A percentile compares a stretch with the other conserved stretches of the same genome.
Conservation (phyloP, 1,284 basidiomycete genomes). For the Apiotrichum akiyoshidainum region DNA sequence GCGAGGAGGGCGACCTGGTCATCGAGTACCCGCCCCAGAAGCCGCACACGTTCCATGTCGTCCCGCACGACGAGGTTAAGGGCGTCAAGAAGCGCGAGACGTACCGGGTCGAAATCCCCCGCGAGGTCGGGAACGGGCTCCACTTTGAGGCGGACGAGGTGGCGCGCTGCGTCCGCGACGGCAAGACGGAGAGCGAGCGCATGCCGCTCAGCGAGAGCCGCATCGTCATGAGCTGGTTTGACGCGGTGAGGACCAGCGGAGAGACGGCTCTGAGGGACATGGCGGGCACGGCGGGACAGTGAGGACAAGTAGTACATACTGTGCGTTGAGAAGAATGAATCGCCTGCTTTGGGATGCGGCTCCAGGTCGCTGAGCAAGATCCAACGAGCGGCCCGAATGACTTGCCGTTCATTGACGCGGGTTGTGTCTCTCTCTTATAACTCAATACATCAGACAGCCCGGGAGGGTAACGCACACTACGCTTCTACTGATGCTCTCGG, state of each 20-base stretch:
- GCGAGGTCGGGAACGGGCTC: slow-evolving; percentile 32
- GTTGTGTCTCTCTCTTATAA: too few species aligned
- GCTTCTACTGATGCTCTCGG: too few species aligned
- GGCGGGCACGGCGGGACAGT: slow-evolving; percentile 29
- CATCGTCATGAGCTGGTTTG: slow-evolving; percentile 73
- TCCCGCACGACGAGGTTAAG: slow-evolving; percentile 12
- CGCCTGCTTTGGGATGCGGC: too few species aligned
- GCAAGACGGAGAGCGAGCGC: slow-evolving; percentile 66
- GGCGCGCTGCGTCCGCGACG: slow-evolving; percentile 69
- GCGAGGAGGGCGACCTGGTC: slow-evolving; percentile 23
- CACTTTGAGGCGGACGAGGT: slow-evolving; percentile 60
- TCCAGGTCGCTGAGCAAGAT: too few species aligned
- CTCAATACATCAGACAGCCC: too few species aligned
- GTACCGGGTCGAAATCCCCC: slow-evolving; percentile 11
- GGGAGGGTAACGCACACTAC: too few species aligned
- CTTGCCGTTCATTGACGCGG: too few species aligned
- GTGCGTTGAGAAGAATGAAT: too few species aligned
- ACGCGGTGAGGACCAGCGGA: slow-evolving; percentile 59
- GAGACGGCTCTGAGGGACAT: slow-evolving; percentile 30
- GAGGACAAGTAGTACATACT: background rate
- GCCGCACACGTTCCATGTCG: slow-evolving; percentile 22
- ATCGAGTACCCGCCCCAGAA: slow-evolving; percentile 20
- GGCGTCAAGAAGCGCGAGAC: slow-evolving; percentile 1
- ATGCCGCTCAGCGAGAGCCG: slow-evolving; percentile 75
- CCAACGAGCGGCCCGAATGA: too few species aligned